phyloP scores from a whole-genome alignment of 768 basidiomycete species.

The Mycena leptocephala region DNA sequence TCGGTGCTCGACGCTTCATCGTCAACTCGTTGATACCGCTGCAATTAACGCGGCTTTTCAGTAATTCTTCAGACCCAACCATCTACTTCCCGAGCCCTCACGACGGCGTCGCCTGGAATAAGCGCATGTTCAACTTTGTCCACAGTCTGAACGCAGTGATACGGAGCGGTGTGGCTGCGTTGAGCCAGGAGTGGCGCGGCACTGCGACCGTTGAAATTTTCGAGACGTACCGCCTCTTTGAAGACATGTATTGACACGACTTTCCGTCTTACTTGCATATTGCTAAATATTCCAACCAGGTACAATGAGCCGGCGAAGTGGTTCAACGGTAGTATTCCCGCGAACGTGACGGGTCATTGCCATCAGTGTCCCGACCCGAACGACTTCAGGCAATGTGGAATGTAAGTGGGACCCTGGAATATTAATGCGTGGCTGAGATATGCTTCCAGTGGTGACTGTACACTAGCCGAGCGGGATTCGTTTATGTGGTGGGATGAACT shows the following conservation, averaged over 20 bases:
- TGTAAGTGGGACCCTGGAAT: slow-evolving; percentile 9
- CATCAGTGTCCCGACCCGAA: slow-evolving; percentile 41
- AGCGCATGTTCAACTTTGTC: slow-evolving; percentile 41
- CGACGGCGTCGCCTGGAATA: slow-evolving; percentile 40
- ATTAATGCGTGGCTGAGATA: background rate
- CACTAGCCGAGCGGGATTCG: slow-evolving; percentile 35
- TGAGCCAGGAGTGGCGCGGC: slow-evolving; percentile 35
- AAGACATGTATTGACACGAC: too few species aligned
- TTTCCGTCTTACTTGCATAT: too few species aligned
- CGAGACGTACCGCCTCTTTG: slow-evolving; percentile 41
- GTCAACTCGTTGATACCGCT: slow-evolving; percentile 42
- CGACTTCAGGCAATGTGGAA: slow-evolving; percentile 30
- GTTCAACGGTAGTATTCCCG: slow-evolving; percentile 43
- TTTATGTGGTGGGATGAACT: slow-evolving; percentile 40
- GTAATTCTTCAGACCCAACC: slow-evolving; percentile 34
- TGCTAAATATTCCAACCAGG: too few species aligned
- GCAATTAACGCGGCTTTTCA: slow-evolving; percentile 36
- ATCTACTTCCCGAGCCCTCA: slow-evolving; percentile 40
- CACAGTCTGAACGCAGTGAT: slow-evolving; percentile 38
- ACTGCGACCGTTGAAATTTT: slow-evolving; percentile 34
- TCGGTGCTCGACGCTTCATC: slow-evolving; percentile 44
- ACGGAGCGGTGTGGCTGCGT: slow-evolving; percentile 28
- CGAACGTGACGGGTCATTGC: slow-evolving; percentile 41
- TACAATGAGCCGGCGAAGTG: slow-evolving; percentile 35
- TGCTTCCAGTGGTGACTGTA: slow-evolving; percentile 38